phyloP scores from a whole-genome alignment of 768 basidiomycete species.

The Termitomyces sp. region DNA sequence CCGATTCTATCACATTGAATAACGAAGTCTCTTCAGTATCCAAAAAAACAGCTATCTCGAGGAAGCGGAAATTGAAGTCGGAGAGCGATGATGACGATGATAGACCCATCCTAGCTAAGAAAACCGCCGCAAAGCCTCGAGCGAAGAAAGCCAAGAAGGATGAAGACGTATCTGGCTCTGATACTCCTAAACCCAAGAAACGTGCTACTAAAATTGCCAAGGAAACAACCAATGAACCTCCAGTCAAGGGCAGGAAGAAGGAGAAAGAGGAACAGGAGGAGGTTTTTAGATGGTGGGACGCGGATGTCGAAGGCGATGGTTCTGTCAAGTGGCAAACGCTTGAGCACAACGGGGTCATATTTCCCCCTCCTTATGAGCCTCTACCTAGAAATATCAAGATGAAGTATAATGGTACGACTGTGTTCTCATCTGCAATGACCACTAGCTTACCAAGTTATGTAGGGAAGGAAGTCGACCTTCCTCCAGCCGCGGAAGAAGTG shows the following conservation, averaged over 20 bases:
- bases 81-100: slow-evolving; percentile 48
- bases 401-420: slow-evolving; percentile 81
- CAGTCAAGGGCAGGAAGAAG: slow-evolving; percentile 44
- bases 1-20: slow-evolving; percentile 22
- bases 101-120: slow-evolving; percentile 39
- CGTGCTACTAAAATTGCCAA: slow-evolving; percentile 36
- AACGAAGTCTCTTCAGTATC: slow-evolving; percentile 31
- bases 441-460: slow-evolving; percentile 4
- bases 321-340: slow-evolving; percentile 92
- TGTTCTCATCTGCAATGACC: slow-evolving; percentile 1
- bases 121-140: slow-evolving; percentile 38
- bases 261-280: slow-evolving; percentile 65
- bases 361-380: slow-evolving; percentile 91
- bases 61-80: slow-evolving; percentile 42
- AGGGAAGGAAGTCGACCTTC: slow-evolving; percentile 79
- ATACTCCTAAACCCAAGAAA: slow-evolving; percentile 43
- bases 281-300: slow-evolving; percentile 86
- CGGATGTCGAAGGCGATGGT: slow-evolving; percentile 67
- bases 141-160: slow-evolving; percentile 55
- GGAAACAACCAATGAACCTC: slow-evolving; percentile 29
- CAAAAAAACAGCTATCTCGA: slow-evolving; percentile 28
- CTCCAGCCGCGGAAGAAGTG: slow-evolving; percentile 89
- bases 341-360: slow-evolving; percentile 90
- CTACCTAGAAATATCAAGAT: slow-evolving; percentile 83
- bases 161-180: slow-evolving; percentile 34